Evolutionary conservation across 148 eudicot species (phyloP), one percentile per base, ranked within the genome.

Genomic region (Cornus kousa): DNA sequence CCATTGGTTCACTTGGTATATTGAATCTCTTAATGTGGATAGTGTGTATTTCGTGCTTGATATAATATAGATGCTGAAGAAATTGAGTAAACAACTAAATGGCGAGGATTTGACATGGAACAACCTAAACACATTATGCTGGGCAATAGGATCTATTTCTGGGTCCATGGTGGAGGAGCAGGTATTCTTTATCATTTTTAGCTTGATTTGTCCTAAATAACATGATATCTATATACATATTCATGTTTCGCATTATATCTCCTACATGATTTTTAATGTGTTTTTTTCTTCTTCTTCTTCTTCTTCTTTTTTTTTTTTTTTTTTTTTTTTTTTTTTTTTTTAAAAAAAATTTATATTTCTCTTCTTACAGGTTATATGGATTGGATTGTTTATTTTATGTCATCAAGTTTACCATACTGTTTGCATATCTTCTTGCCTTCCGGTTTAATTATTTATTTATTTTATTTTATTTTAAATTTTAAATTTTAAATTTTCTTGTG

Each of bases 71-170:
- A 97, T 97, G 99, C 88, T 97, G 72, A 89, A 73, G 83, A 97
- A 94, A 85, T 83, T 97, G 72, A 90, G 82, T 75, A 94, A 90
- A 83, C 99, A 94, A 85, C 86, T 97, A 46, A 89, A 84, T 85
- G 99, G 99, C 50, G 98, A 91, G 85, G 99, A 97, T 85, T 97
- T 97, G 99, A 84, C 98, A 22, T 97, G 99, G 99, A 97, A 97
- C 82, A 94, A 97, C 83, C 84, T 97, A 73, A 97, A 97, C 83
- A 97, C 99, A 24, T 85, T 97, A 78, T 97, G 99, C 80, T 97
- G 99, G 99, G 99, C 99, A 74, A 94, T 97, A 50, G 99, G 99
- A 57, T 97, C 99, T 16, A 94, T 97, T 82, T 97, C 99, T 76
- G 99, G 99, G 62, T 97, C 99, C 68, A 97, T 97, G 99, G 67